Evolutionary conservation across 1,284 basidiomycete species (phyloP).

Genomic region (Limonomyces culmigenus): DNA sequence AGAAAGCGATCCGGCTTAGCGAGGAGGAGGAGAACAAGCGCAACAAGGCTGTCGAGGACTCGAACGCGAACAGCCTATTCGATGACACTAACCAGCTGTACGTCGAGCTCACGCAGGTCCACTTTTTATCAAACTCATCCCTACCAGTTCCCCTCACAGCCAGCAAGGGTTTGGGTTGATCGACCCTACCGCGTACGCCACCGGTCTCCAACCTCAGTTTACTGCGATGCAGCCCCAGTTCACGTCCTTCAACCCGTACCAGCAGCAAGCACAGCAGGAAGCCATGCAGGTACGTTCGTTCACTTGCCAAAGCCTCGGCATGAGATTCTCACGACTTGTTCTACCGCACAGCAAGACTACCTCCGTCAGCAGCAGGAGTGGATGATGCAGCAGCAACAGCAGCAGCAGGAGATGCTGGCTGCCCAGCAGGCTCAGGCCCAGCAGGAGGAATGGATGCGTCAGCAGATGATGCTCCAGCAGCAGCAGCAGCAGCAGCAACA

Average conservation of each 20-base stretch:
- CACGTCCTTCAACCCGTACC: slow-evolving; percentile 92
- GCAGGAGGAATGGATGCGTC: slow-evolving; percentile 17
- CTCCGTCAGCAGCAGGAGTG: slow-evolving; percentile 59
- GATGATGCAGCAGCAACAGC: slow-evolving; percentile 24
- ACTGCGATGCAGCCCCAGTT: slow-evolving; percentile 51
- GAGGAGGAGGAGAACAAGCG: slow-evolving; percentile 76
- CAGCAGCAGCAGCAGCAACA: slow-evolving; percentile 42
- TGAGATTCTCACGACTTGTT: too few species aligned
- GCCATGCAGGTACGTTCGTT: slow-evolving; percentile 36
- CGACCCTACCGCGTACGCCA: slow-evolving; percentile 42
- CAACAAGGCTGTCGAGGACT: slow-evolving; percentile 51
- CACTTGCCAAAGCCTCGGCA: too few species aligned
- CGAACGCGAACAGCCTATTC: slow-evolving; percentile 66
- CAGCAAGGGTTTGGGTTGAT: slow-evolving; percentile 51
- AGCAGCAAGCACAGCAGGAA: slow-evolving; percentile 86
- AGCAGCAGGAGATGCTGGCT: slow-evolving; percentile 31
- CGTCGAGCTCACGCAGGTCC: slow-evolving; percentile 9
- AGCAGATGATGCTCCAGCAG: slow-evolving; percentile 33
- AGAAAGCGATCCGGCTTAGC: slow-evolving; percentile 66
- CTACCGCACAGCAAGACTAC: slow-evolving; percentile 51
- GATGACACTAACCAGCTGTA: slow-evolving; percentile 72
- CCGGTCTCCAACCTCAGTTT: slow-evolving; percentile 47
- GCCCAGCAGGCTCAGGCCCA: slow-evolving; percentile 25
- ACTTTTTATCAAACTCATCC: not conserved
- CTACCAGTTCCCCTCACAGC: slow-evolving; percentile 19